phyloP scores from a whole-genome alignment of 1,284 basidiomycete genomes.

The Ganoderma resinaceum region DNA sequence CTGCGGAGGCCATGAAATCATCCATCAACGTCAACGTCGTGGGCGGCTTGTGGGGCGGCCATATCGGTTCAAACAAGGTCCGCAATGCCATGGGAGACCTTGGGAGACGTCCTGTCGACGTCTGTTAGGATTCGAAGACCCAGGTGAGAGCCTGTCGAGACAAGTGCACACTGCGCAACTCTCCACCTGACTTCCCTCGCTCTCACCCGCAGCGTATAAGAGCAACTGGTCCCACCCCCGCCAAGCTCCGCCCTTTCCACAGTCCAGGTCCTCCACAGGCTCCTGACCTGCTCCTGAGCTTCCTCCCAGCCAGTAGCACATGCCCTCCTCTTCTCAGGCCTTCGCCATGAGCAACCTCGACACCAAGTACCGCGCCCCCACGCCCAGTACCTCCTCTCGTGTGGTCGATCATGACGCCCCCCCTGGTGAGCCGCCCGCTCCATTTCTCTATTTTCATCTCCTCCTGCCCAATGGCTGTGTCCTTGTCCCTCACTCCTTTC shows the following conservation, averaged over 20 bases:
- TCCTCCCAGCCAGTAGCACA: neutral
- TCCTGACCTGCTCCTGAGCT: neutral
- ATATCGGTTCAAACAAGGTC: neutral
- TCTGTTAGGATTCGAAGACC: neutral
- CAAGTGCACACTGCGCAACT: slow-evolving; percentile 20
- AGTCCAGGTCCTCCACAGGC: neutral
- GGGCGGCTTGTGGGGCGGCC: neutral
- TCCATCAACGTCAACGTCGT: no score
- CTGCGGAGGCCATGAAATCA: neutral
- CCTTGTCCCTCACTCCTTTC: slow-evolving; percentile 12
- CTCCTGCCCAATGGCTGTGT: slow-evolving; percentile 1
- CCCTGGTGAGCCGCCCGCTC: slow-evolving; percentile 55
- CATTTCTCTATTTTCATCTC: slow-evolving; percentile 4
- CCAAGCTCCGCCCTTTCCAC: neutral
- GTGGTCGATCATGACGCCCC: slow-evolving; percentile 82
- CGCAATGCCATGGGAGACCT: neutral
- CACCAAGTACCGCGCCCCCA: slow-evolving; percentile 36
- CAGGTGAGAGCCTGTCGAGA: neutral
- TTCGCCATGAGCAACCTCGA: slow-evolving; percentile 34
- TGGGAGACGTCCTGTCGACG: slow-evolving; percentile 5
- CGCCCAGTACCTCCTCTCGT: slow-evolving; percentile 44
- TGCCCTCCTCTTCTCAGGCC: slow-evolving; percentile 4
- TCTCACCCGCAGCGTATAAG: slow-evolving; percentile 26
- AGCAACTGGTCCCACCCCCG: neutral
- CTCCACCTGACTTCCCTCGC: slow-evolving; percentile 21